Conservation (phyloP, 2,329 filamentous ascomycete species). For the Capronia americana region DNA sequence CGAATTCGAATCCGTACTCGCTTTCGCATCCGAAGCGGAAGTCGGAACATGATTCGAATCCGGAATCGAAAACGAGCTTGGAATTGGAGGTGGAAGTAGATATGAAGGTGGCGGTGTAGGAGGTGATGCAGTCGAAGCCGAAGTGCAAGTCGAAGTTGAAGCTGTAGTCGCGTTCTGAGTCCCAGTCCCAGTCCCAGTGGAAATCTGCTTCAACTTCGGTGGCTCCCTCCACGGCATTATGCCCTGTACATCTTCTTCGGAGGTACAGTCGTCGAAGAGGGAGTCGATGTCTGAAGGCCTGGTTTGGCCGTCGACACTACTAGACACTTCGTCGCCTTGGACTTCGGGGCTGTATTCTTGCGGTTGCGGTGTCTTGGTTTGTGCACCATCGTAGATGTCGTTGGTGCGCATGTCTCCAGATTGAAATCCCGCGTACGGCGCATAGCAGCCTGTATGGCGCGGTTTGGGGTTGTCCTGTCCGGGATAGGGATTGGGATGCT, state of each 20-base stretch:
- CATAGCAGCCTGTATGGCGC: not conserved
- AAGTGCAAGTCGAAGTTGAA: not conserved
- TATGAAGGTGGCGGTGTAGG: too few species aligned
- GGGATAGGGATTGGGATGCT: too few species aligned
- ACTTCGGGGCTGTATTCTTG: not conserved
- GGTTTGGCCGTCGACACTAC: not conserved
- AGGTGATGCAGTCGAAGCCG: too few species aligned
- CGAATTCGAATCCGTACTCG: too few species aligned
- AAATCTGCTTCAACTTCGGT: not conserved
- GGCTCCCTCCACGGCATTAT: not conserved
- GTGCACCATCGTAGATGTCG: not conserved
- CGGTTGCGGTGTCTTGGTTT: not conserved
- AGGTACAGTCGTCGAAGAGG: constrained; percentile 16
- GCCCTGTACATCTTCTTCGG: not conserved
- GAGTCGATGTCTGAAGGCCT: constrained; percentile 16
- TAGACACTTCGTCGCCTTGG: not conserved
- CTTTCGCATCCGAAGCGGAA: too few species aligned
- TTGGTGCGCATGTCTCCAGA: not conserved
- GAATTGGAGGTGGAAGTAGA: too few species aligned
- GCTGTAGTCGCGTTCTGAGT: too few species aligned
- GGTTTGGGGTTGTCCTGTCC: not conserved
- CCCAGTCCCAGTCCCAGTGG: not conserved
- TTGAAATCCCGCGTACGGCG: not conserved
- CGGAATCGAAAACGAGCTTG: too few species aligned
- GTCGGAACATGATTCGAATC: too few species aligned